phyloP scores from a whole-genome alignment of 2,329 filamentous ascomycete species.

The Pochonia chlamydosporia region DNA sequence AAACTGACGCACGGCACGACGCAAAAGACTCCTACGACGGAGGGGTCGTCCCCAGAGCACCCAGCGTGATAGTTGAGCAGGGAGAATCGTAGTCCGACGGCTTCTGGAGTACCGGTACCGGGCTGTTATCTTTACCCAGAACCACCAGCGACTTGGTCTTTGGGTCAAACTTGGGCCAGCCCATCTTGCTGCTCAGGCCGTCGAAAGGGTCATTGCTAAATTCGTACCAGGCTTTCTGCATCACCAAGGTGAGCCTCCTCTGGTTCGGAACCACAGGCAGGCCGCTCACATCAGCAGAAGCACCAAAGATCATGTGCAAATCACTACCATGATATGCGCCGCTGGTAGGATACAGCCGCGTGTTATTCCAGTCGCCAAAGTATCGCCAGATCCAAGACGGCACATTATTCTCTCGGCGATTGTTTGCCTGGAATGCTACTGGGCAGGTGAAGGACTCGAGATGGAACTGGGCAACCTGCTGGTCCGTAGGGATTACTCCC shows the following conservation, averaged over 20 bases:
- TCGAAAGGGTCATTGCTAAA: constrained; percentile 31
- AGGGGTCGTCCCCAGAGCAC: constrained; percentile 12
- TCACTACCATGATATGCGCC: constrained; percentile 45
- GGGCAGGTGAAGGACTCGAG: constrained; percentile 42
- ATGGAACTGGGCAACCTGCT: constrained; percentile 32
- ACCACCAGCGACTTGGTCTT: constrained; percentile 11
- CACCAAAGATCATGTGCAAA: constrained; percentile 41
- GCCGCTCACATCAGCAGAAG: constrained; percentile 31
- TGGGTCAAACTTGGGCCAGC: constrained; percentile 19
- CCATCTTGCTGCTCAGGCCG: constrained; percentile 22
- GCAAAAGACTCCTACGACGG: no score
- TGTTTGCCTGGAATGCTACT: constrained; percentile 29
- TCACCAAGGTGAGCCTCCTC: constrained; percentile 23
- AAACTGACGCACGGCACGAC: no score
- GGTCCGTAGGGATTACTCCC: constrained; percentile 31
- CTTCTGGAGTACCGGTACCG: constrained; percentile 16
- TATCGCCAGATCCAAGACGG: constrained; percentile 41
- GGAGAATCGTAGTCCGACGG: constrained; percentile 19
- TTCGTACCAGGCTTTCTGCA: constrained; percentile 35
- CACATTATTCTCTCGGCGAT: constrained; percentile 26
- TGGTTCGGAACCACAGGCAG: constrained; percentile 25
- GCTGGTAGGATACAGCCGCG: constrained; percentile 36
- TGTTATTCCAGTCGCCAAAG: constrained; percentile 43
- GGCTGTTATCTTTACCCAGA: constrained; percentile 9
- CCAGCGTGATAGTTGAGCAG: constrained; percentile 18